These are phyloP conservation scores for Chlamydomonas schloesseri DNA, from an alignment of 139 green algal genomes.

Conservation along the genomic window DNA sequence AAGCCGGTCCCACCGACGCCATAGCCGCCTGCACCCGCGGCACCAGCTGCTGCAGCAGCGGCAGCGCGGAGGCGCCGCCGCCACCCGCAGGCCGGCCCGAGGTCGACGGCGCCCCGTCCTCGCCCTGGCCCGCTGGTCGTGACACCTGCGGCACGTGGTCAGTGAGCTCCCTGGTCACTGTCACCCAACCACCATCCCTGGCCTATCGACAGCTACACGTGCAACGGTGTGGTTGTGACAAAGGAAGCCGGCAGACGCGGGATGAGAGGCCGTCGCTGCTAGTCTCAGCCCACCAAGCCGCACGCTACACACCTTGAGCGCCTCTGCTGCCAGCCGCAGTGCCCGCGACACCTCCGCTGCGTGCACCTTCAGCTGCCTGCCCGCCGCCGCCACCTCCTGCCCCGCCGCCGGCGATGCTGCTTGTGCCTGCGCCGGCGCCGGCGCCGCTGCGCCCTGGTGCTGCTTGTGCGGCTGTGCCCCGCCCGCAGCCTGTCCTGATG, in stretches of 20 bases:
- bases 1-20: slow-evolving; percentile 6
- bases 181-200: background rate
- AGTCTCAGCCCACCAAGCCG: too few relatives aligned
- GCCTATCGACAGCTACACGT: too few relatives aligned
- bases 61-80: background rate
- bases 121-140: background rate
- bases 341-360: slow-evolving; percentile 13
- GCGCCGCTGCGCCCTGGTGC: background rate
- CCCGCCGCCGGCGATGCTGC: too few relatives aligned
- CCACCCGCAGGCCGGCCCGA: too few relatives aligned
- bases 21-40: background rate
- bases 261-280: too few relatives aligned
- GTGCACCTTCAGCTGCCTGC: background rate
- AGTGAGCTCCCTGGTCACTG: background rate
- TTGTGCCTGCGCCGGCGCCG: background rate
- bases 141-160: background rate
- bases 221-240: too few relatives aligned
- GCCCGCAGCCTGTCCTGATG: background rate
- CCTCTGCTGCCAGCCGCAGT: slow-evolving; percentile 13
- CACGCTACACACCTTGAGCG: slow-evolving; percentile 16
- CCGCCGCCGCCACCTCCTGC: background rate
- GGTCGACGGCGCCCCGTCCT: background rate
- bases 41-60: slow-evolving; percentile 17
- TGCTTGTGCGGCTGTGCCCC: too few relatives aligned
- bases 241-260: too few relatives aligned